Conservation (phyloP, 1,284 basidiomycete genomes). For the Cryptococcus sp. region DNA sequence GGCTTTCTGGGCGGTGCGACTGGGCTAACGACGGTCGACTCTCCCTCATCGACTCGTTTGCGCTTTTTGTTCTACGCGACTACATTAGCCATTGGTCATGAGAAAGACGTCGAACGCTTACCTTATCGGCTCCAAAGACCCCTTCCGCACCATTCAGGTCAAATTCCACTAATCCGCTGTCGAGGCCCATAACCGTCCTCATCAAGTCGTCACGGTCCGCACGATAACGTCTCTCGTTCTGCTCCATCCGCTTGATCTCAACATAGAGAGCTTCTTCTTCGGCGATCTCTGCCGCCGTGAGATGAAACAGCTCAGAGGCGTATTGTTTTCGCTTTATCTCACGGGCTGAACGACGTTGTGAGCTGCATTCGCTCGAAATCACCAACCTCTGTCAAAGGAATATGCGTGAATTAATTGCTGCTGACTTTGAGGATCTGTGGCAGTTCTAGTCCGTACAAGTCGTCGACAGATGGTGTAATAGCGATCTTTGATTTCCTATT, state of each 20-base stretch:
- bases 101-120: constrained; percentile 9
- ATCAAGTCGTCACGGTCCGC: constrained; percentile 88
- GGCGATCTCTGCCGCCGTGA: constrained; percentile 83
- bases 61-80: constrained; percentile 47
- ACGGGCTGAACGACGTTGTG: constrained; percentile 60
- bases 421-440: constrained; percentile 73
- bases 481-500: constrained; percentile 87
- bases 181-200: constrained; percentile 76
- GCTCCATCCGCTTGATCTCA: constrained; percentile 90
- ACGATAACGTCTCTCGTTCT: constrained; percentile 84
- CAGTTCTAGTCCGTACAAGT: constrained; percentile 76
- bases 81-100: constrained; percentile 5
- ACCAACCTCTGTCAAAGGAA: constrained; percentile 77
- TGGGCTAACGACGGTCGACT: constrained; percentile 13
- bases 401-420: constrained; percentile 68
- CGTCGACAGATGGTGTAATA: constrained; percentile 92
- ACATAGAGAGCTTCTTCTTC: constrained; percentile 96
- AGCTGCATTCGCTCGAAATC: constrained; percentile 5
- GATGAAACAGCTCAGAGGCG: constrained; percentile 76
- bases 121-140: constrained; percentile 51
- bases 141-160: constrained; percentile 43
- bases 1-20: constrained; percentile 37
- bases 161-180: constrained; percentile 73
- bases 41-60: constrained; percentile 44
- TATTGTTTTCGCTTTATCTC: constrained; percentile 90